A percentile compares a stretch with the other conserved stretches of the same genome.
These are phyloP conservation scores for Heterobasidion occidentale DNA, from an alignment of 1,284 basidiomycete genomes.

Conservation along the genomic window DNA sequence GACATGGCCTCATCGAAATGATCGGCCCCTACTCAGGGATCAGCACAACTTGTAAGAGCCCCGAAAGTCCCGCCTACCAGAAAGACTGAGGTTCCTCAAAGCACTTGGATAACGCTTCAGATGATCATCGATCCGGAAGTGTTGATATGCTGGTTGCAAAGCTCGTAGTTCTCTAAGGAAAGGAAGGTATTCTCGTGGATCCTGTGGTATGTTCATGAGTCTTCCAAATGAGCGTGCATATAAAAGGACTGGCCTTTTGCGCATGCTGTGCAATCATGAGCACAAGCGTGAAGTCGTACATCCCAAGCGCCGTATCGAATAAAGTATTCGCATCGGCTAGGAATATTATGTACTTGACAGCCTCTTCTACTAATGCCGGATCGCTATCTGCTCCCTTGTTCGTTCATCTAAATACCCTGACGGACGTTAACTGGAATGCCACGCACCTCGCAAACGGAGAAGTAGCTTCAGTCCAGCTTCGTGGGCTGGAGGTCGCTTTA, in stretches of 20 bases:
- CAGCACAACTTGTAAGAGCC: not conserved
- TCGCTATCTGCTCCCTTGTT: conserved; percentile 46
- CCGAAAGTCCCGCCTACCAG: conserved; percentile 37
- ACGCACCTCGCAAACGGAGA: conserved; percentile 68
- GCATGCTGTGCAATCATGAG: conserved; percentile 96
- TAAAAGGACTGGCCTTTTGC: conserved; percentile 63
- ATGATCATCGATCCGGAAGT: conserved; percentile 92
- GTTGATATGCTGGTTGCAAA: conserved; percentile 77
- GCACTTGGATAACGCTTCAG: conserved; percentile 75
- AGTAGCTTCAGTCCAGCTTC: conserved; percentile 79
- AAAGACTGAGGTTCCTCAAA: conserved; percentile 65
- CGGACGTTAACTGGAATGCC: not conserved
- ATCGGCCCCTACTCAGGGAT: conserved; percentile 33
- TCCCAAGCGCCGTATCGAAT: conserved; percentile 93
- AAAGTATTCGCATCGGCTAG: conserved; percentile 89
- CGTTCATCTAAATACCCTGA: not conserved
- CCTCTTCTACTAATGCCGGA: conserved; percentile 82
- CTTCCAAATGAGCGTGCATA: not conserved
- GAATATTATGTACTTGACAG: conserved; percentile 98
- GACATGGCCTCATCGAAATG: conserved; percentile 74
- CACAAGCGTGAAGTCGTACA: conserved; percentile 97
- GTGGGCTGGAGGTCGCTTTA: conserved; percentile 88
- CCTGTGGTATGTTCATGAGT: conserved; percentile 37
- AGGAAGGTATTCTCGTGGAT: conserved; percentile 96
- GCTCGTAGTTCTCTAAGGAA: conserved; percentile 88